Base-by-base conservation (phyloP, 1,139 yeast genomes). In the Eremothecium gossypii region DNA sequence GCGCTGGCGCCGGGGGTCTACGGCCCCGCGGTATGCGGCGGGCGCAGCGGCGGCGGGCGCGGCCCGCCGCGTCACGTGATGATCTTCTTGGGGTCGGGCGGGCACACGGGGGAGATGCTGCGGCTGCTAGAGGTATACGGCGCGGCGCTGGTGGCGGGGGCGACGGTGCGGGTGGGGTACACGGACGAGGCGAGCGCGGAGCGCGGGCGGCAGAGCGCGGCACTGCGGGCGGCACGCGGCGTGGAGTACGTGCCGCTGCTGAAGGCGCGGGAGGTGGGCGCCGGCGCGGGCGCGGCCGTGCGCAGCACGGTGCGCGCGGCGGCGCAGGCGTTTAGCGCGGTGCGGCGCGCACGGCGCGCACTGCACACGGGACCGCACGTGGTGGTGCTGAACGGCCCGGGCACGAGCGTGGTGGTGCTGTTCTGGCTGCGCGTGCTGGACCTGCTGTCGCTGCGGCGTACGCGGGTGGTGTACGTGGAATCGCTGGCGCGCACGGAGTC, bases 51-150 rank as follows among this genome's bases (percentile, higher is more conserved):
- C 23, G 23, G 23, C 23, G 23, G 23, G 23, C 23, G 23, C 23
- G 23, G 23, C 6, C 23, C 23, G 31, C 31, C 31, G 31, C 11
- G 31, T 11, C 13, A 14, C n/a, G 17, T 32, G 17, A 13, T 81
- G 73, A 66, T 82, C 1, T 67, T 83, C 10, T 60, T 84, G 5
- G 95, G 94, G 0, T 83, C 93, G 1, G 98, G 87, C 0, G 98
- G 97, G 1, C 98, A 91, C 57, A 89, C 97, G 0, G 97, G 96
- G 1, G 97, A 91, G 60, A 85, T 91, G 95, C 60, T 87, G 27
- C 68, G 91, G 32, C 67, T 91, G 27, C 58, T 85, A 11, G 58
- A 65, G 5, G 66, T 68, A 7, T 62, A 70, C 36, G 65, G 68
- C 32, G 42, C 46, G 1, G 36, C 64, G 56, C 41, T 49, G 36